Base-by-base conservation (phyloP, 345 rosid genomes). In the Boechera divaricarpa region DNA sequence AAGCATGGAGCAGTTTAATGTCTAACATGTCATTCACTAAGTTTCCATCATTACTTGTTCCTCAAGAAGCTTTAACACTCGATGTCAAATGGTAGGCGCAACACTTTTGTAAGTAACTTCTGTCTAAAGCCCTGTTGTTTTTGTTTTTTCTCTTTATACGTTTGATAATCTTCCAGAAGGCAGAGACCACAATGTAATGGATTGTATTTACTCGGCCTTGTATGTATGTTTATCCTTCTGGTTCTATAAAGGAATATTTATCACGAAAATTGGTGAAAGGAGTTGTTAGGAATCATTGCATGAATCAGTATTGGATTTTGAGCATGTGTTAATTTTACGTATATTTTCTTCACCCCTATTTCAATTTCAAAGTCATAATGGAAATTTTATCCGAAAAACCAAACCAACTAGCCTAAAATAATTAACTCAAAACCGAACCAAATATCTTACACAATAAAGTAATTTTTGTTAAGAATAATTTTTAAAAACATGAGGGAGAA, bases 21-120 rank as follows among this genome's bases (percentile, higher is more conserved):
- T 86, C 83, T 5, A 90, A 92, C 48, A 80, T 90, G 64, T 90
- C 96, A 24, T 92, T 90, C 60, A 92, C 96, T 0, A 83, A 87
- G 89, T 88, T 90, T 76, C 86, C 95, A 29, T 87, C 92, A 10
- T 70, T 88, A 45, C 87, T 92, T 38, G 89, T 83, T 66, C 96
- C 92, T 76, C 84, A 89, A 7, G 96, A 92, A 80, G 86, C 97
- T 65, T 80, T 92, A 71, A 92, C 96, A 35, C 85, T 92, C 74
- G 96, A 83, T 79, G 85, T 92, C 65, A 92, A 87, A 82, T 92
- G 97, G 96, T 90, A 87, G 11, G 10, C 59, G 10, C 55, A 8
- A 54, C 68, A 66, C 59, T 67, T 54, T 72, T 78, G 81, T 72
- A 72, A 78, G 63, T 78, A 72, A 31, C 59, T 66, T 21, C 35